These are phyloP conservation scores for Domatiomyces catenatus DNA, from an alignment of 2,329 filamentous ascomycete species.

Conservation along the genomic window DNA sequence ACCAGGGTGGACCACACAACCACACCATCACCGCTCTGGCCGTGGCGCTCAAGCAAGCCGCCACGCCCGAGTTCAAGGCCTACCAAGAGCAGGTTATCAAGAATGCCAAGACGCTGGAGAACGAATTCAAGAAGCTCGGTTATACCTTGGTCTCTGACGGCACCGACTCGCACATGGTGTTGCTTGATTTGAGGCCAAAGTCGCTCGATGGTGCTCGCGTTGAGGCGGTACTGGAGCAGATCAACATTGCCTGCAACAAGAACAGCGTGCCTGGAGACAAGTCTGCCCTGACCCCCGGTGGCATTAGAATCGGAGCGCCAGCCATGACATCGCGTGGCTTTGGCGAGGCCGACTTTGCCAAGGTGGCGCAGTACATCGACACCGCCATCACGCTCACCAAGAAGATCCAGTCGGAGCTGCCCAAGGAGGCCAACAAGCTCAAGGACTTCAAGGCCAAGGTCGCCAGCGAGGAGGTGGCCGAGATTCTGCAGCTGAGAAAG, in stretches of 20 bases:
- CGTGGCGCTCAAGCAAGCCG: conserved; percentile 88
- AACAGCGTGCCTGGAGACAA: conserved; percentile 95
- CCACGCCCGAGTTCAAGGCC: conserved; percentile 73
- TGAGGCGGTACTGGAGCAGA: conserved; percentile 77
- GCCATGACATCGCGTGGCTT: conserved; percentile 98
- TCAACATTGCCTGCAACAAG: conserved; percentile 97
- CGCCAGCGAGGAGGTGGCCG: conserved; percentile 56
- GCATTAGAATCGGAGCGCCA: conserved; percentile 83
- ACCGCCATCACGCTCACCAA: conserved; percentile 69
- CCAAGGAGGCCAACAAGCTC: conserved; percentile 97
- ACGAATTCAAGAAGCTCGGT: conserved; percentile 52
- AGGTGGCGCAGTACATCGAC: conserved; percentile 74
- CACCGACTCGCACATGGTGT: conserved; percentile 95
- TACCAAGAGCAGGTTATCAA: conserved; percentile 87
- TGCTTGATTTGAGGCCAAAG: conserved; percentile 80
- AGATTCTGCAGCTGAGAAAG: conserved; percentile 73
- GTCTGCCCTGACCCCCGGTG: conserved; percentile 82
- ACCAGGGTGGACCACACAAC: conserved; percentile 98
- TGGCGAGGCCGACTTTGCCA: conserved; percentile 68
- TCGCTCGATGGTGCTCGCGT: conserved; percentile 81
- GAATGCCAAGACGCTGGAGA: conserved; percentile 85
- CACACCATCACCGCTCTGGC: conserved; percentile 97
- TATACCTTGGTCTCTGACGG: conserved; percentile 93
- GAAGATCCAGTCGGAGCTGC: conserved; percentile 66
- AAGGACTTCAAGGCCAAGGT: conserved; percentile 99